phyloP scores from a whole-genome alignment of 495 filamentous ascomycete species.

The Lineolata rhizophorae region DNA sequence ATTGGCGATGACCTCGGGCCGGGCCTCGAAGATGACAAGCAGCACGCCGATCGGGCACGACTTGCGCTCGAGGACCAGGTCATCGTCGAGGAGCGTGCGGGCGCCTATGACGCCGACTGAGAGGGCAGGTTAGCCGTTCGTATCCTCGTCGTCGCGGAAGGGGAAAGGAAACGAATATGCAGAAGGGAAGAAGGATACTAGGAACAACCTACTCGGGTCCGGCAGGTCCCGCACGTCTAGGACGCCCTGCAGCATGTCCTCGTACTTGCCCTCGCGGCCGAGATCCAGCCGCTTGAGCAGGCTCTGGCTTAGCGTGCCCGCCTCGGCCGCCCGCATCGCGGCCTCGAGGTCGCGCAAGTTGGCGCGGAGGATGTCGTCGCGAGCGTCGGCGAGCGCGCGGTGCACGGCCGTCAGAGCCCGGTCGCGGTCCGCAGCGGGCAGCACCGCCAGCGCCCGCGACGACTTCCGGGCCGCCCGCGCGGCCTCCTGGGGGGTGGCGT shows the following conservation, averaged over 20 bases:
- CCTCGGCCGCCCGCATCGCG: slow-evolving; percentile 47
- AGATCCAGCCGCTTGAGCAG: slow-evolving; percentile 83
- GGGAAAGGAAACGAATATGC: background rate
- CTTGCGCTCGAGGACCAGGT: slow-evolving; percentile 60
- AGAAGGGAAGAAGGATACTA: background rate
- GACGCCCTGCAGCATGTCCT: slow-evolving; percentile 94
- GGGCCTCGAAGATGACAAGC: slow-evolving; percentile 92
- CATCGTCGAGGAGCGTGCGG: slow-evolving; percentile 74
- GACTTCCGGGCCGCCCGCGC: slow-evolving; percentile 17
- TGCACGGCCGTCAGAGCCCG: slow-evolving; percentile 68
- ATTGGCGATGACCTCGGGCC: slow-evolving; percentile 96
- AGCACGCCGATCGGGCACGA: slow-evolving; percentile 91
- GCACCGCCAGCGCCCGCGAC: slow-evolving; percentile 17
- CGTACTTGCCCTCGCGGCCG: slow-evolving; percentile 69
- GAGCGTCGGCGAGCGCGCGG: slow-evolving; percentile 39
- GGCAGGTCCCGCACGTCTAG: slow-evolving; percentile 66
- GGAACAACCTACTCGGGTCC: slow-evolving; percentile 50
- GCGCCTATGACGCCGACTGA: slow-evolving; percentile 69
- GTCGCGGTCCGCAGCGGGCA: slow-evolving; percentile 34
- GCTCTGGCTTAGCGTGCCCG: slow-evolving; percentile 58
- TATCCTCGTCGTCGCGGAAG: too few species aligned
- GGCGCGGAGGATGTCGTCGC: slow-evolving; percentile 57
- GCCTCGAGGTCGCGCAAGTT: slow-evolving; percentile 61
- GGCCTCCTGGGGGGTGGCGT: slow-evolving; percentile 18
- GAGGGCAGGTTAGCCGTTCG: slow-evolving; percentile 1